phyloP scores from a whole-genome alignment of 371 early-diverging fungal species.

The Mucor sp. region DNA sequence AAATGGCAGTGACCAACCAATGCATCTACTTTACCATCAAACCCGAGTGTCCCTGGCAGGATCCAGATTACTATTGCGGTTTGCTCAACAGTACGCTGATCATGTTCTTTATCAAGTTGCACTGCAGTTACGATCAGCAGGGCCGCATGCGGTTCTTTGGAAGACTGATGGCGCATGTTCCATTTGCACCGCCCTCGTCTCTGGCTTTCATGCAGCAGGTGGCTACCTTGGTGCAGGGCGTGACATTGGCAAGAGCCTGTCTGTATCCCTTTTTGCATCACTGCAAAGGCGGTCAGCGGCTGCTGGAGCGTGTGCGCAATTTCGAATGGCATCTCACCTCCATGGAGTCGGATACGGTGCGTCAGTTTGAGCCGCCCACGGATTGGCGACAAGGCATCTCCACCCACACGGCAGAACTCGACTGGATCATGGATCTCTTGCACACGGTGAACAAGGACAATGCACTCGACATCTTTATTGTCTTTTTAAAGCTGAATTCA shows the following conservation, averaged over 20 bases:
- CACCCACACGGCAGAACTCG: background rate
- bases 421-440: slow-evolving; percentile 10
- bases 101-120: slow-evolving; percentile 54
- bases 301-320: slow-evolving; percentile 38
- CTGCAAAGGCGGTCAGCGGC: background rate
- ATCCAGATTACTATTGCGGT: slow-evolving; percentile 50
- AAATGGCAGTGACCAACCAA: slow-evolving; percentile 55
- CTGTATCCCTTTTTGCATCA: slow-evolving; percentile 23
- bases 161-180: slow-evolving; percentile 65
- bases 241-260: slow-evolving; percentile 20
- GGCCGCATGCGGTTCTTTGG: slow-evolving; percentile 66
- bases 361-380: background rate
- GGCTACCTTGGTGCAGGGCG: slow-evolving; percentile 21
- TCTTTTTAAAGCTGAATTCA: slow-evolving; percentile 29
- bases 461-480: slow-evolving; percentile 5
- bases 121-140: slow-evolving; percentile 66
- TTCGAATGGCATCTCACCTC: slow-evolving; percentile 32
- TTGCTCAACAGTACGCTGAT: slow-evolving; percentile 59
- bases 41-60: slow-evolving; percentile 23
- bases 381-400: background rate
- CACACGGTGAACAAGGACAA: background rate
- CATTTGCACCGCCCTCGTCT: slow-evolving; percentile 50
- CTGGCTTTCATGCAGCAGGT: slow-evolving; percentile 13
- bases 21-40: slow-evolving; percentile 64
- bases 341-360: slow-evolving; percentile 3